Percentiles rank a stretch among this genome's conserved stretches.
Evolutionary conservation across 1,139 yeast genomes (phyloP).

Genomic region (Diutina neorugosa): DNA sequence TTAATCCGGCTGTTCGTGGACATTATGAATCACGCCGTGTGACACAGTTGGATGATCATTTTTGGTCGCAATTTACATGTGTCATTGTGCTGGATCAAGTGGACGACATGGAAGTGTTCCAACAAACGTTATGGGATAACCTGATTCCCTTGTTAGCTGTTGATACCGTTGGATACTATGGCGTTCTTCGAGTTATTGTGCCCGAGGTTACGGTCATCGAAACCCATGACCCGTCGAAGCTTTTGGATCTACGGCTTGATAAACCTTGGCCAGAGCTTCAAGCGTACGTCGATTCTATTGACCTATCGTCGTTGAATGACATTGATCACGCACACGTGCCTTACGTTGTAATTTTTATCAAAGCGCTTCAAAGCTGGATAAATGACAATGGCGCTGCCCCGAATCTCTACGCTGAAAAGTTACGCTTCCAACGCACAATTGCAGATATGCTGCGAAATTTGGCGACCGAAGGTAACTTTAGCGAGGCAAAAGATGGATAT

Average conservation of each 20-base stretch:
- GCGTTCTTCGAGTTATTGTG: slow-evolving; percentile 41
- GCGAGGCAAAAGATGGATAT: slow-evolving; percentile 52
- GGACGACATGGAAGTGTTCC: slow-evolving; percentile 10
- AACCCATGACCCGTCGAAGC: slow-evolving; percentile 55
- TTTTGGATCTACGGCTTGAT: slow-evolving; percentile 61
- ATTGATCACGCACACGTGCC: slow-evolving; percentile 63
- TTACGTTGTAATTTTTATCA: slow-evolving; percentile 51
- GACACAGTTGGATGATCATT: slow-evolving; percentile 7
- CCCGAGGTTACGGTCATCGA: slow-evolving; percentile 55
- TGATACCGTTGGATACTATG: slow-evolving; percentile 54
- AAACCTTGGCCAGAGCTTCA: slow-evolving; percentile 67
- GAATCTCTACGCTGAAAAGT: slow-evolving; percentile 31
- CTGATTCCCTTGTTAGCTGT: slow-evolving; percentile 44
- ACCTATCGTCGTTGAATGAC: slow-evolving; percentile 33
- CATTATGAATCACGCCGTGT: slow-evolving; percentile 7
- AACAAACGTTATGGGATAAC: slow-evolving; percentile 16
- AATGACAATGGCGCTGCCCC: slow-evolving; percentile 25
- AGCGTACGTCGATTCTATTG: slow-evolving; percentile 37
- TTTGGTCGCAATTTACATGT: slow-evolving; percentile 13
- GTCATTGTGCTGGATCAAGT: slow-evolving; percentile 36
- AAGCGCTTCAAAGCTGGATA: slow-evolving; percentile 37
- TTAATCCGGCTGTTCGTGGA: slow-evolving; percentile 51
- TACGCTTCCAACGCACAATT: slow-evolving; percentile 29
- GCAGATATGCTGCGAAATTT: slow-evolving; percentile 25
- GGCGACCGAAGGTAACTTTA: slow-evolving; percentile 45